Base-by-base conservation (phyloP, 805 yeast genomes). In the Zygoascus biomembranicola region DNA sequence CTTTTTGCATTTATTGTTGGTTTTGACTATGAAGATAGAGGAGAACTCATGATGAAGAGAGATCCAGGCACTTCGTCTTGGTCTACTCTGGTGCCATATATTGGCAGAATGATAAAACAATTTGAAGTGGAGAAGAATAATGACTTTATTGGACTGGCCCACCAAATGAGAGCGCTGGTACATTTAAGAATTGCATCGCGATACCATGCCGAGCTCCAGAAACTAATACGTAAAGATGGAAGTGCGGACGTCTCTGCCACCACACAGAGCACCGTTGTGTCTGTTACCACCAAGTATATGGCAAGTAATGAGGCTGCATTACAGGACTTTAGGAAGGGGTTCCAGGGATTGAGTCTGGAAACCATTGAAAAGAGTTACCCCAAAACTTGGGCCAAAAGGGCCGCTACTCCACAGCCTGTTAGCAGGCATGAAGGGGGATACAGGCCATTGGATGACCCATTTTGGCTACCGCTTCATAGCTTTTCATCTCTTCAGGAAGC, bases 11-110 rank as follows among this genome's bases (percentile, higher is more conserved):
- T 70, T 52, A 64, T 70, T 51, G 62, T 71, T 2, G 72, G 68
- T 2, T 69, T 71, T 54, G 72, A 69, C 55, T 70, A 65, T 52
- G 74, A 70, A 49, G 76, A 73, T 47, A 57, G 70, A 10, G 66
- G 66, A 37, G 68, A 68, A 32, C 52, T 55, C 26, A 52, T 64
- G 46, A 57, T 58, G 26, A 60, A 61, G 31, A 58, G 59, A 10
- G 54, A 58, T 8, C 66, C 64, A 10, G 62, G 61, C 18, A 63
- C 64, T 43, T 59, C 67, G n/a, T 63, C 67, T 16, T 72, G 76
- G 76, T 53, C 57, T n/a, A 61, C 70, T 6, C 58, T 70, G 16
- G 57, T 69, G 16, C 71, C 72, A 19, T 71, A 66, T 49, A 58
- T 70, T 20, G 52, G 59, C 28, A 57, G 61, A 50, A 46, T 69